Evolutionary conservation across 2,329 filamentous ascomycete genomes (phyloP).

Genomic region (Neoarthrinium moseri): DNA sequence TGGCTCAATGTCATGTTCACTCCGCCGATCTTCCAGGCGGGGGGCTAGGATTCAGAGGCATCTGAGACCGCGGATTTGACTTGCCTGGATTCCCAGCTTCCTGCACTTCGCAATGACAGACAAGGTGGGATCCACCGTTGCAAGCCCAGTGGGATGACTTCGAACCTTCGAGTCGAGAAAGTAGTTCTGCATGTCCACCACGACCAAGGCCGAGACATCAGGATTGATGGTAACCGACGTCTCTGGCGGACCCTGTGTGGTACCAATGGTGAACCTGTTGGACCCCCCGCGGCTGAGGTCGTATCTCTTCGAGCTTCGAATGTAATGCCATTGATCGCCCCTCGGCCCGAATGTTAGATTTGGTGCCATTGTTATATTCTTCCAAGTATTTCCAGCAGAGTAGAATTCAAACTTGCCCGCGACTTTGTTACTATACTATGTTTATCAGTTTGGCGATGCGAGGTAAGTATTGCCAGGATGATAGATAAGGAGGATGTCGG

Average conservation of each 20-base stretch:
- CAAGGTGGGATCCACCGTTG: conserved; percentile 37
- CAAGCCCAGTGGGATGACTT: conserved; percentile 38
- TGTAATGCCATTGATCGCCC: conserved; percentile 30
- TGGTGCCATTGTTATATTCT: conserved; percentile 12
- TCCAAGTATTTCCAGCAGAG: no score
- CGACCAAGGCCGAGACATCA: conserved; percentile 41
- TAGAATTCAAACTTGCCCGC: no score
- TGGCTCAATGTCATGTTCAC: no score
- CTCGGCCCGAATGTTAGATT: conserved; percentile 25
- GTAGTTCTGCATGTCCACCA: conserved; percentile 55
- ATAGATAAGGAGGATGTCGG: no score
- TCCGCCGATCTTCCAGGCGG: no score
- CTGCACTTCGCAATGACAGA: conserved; percentile 44
- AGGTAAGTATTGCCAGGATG: no score
- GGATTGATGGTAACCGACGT: conserved; percentile 38
- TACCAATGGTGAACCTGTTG: conserved; percentile 18
- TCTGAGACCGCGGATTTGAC: background rate
- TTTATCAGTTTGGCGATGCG: no score
- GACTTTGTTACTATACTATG: no score
- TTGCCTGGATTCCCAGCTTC: conserved; percentile 44
- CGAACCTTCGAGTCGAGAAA: conserved; percentile 43
- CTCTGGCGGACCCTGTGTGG: conserved; percentile 24
- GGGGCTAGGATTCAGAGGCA: no score
- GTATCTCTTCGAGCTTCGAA: conserved; percentile 23
- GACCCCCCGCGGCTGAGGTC: conserved; percentile 20